Evolutionary conservation across 306 rosid species (phyloP), one percentile per base, ranked within the genome.

Genomic region (apple (Malus domestica)): DNA sequence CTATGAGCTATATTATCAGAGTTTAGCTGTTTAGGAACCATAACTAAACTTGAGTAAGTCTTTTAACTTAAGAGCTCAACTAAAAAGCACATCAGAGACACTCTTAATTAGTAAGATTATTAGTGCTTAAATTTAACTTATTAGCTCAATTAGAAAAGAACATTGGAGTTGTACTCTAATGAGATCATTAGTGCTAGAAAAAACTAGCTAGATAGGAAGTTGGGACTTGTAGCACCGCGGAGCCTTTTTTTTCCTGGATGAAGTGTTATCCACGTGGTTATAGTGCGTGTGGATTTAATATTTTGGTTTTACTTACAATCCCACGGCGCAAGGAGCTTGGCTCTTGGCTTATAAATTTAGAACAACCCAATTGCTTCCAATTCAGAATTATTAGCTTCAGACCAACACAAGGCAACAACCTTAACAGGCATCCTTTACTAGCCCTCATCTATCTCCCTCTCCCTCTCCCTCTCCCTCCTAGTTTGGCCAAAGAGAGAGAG

Each of bases 261-360:
- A 61, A 74, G 77, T 44, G 77, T 74, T 20, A 74, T 74, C 78
- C 78, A 74, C 78, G 60, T 74, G 45, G 69, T 40, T 38, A 23
- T 59, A 73, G 68, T 74, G 78, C 69, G 70, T 61, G 70, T 74
- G 70, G 78, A 74, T 61, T 73, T 29, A 11, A 62, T 19, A 60
- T 29, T 27, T 44, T 14, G 11, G 40, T 15, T 51, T 51, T 51
- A 16, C 20, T 51, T 51, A 16, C 55, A 51, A 51, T 51, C 55
- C 9, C 8, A 51, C 55, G 20, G 18, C 55, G 15, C 11, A 13
- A 27, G 66, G 35, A 8, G 15, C 10, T 51, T 51, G 55, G 55
- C 3, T 4, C 45, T 10, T 46, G 42, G 76, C 76, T 30, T 74
- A 74, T 74, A 61, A 73, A 73, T 38, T 25, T 6, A 60, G 42